Conservation (phyloP, 2,329 filamentous ascomycete species). For the Tolypocladium sp. region DNA sequence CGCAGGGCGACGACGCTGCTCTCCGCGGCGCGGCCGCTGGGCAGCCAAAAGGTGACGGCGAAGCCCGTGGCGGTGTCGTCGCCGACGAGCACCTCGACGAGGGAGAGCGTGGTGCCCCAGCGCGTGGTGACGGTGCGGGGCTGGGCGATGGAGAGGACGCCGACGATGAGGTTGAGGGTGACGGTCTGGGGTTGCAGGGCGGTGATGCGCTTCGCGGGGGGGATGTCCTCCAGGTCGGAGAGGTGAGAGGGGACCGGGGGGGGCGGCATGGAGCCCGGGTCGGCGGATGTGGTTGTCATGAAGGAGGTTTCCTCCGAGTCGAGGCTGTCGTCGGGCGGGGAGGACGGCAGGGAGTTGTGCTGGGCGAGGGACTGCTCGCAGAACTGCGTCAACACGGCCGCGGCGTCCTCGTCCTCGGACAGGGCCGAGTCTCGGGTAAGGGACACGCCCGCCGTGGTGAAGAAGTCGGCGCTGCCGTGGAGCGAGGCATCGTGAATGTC, state of each 20-base stretch:
- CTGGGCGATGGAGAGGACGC: conserved; percentile 62
- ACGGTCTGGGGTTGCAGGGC: conserved; percentile 70
- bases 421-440: conserved; percentile 5
- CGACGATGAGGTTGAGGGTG: conserved; percentile 73
- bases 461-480: conserved; percentile 32
- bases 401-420: conserved; percentile 18
- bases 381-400: conserved; percentile 50
- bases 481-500: conserved; percentile 19
- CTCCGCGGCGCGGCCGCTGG: conserved; percentile 22
- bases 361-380: conserved; percentile 69
- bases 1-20: conserved; percentile 39
- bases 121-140: conserved; percentile 60
- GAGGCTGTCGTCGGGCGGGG: conserved; percentile 37
- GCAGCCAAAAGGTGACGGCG: conserved; percentile 75
- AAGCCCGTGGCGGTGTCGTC: conserved; percentile 81
- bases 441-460: conserved; percentile 34
- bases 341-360: conserved; percentile 57
- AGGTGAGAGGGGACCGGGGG: conserved; percentile 21
- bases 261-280: neutral
- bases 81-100: conserved; percentile 72
- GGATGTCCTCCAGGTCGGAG: conserved; percentile 58
- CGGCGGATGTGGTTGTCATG: conserved; percentile 9
- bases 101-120: conserved; percentile 50
- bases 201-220: conserved; percentile 53
- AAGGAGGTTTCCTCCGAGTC: conserved; percentile 11